phyloP scores from a whole-genome alignment of 2,329 filamentous ascomycete genomes.

The Gaeumannomyces sp. region DNA sequence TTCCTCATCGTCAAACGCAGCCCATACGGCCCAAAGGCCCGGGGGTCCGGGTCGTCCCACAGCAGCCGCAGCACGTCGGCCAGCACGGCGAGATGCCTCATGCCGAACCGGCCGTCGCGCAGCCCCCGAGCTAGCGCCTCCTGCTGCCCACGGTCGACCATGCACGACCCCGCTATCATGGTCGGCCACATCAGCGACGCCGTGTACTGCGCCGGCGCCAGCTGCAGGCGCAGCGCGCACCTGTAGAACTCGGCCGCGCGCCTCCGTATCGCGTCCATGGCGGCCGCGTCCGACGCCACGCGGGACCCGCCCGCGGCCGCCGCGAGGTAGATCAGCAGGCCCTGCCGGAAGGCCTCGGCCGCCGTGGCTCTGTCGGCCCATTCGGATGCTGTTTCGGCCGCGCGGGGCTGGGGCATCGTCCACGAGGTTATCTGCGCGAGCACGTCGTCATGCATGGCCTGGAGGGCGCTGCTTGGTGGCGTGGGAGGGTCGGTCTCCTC shows the following conservation, averaged over 20 bases:
- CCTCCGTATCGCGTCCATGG: neutral
- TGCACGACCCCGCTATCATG: conserved; percentile 14
- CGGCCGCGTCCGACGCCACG: conserved; percentile 6
- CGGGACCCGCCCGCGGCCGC: neutral
- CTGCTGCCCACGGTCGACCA: conserved; percentile 12
- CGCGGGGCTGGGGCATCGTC: no score
- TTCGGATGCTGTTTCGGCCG: no score
- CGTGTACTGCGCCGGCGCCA: conserved; percentile 7
- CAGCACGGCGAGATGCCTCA: conserved; percentile 13
- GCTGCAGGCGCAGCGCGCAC: conserved; percentile 5
- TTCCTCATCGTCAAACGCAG: conserved; percentile 6
- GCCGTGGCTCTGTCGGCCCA: no score
- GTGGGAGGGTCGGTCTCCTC: conserved; percentile 1
- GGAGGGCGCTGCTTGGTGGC: no score
- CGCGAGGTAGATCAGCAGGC: no score
- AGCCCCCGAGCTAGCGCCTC: neutral
- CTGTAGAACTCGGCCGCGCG: neutral
- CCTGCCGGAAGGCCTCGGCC: no score
- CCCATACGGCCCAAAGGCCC: conserved; percentile 7
- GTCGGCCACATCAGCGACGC: conserved; percentile 17
- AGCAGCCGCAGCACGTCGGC: conserved; percentile 15
- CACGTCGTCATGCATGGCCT: no score
- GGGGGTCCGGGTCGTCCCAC: conserved; percentile 11
- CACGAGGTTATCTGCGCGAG: no score
- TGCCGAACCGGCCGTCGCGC: neutral